Conservation (phyloP, 2,329 filamentous ascomycete species). For the Fusarium tricinctum region DNA sequence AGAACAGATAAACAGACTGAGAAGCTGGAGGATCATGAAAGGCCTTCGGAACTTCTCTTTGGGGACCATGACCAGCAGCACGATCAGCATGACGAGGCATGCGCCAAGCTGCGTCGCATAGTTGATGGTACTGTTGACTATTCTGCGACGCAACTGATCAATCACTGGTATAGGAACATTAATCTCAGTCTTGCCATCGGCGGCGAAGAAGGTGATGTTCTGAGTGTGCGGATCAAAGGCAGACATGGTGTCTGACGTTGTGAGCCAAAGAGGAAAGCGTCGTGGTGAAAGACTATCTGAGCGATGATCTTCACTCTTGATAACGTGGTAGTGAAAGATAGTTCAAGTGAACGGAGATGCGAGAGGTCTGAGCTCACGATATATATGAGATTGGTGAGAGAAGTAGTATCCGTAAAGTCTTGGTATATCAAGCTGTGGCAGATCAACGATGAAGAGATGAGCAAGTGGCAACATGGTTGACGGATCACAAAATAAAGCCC, state of each 20-base stretch:
- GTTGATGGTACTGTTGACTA: conserved; percentile 66
- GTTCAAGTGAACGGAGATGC: conserved; percentile 19
- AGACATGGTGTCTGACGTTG: conserved; percentile 38
- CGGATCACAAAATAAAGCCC: conserved; percentile 31
- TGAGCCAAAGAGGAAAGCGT: not conserved
- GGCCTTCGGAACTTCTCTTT: conserved; percentile 72
- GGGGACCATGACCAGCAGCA: conserved; percentile 77
- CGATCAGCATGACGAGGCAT: conserved; percentile 72
- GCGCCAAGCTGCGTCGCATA: conserved; percentile 80
- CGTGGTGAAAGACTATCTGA: not conserved
- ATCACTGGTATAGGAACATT: conserved; percentile 53
- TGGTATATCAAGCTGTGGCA: conserved; percentile 25
- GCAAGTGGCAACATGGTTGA: conserved; percentile 39
- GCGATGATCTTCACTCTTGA: conserved; percentile 2
- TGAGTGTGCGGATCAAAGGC: conserved; percentile 56
- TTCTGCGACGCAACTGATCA: conserved; percentile 52
- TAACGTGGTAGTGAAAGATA: conserved; percentile 8
- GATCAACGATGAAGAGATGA: conserved; percentile 13
- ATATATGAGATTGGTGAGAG: conserved; percentile 7
- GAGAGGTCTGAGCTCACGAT: conserved; percentile 29
- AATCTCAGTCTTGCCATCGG: conserved; percentile 53
- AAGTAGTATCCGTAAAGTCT: not conserved
- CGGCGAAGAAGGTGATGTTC: conserved; percentile 53
- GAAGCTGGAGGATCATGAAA: conserved; percentile 75
- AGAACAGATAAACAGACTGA: conserved; percentile 71